Evolutionary conservation across 2,329 filamentous ascomycete species (phyloP), one percentile per base, ranked within the genome.

Genomic region (Scedosporium apiospermum): DNA sequence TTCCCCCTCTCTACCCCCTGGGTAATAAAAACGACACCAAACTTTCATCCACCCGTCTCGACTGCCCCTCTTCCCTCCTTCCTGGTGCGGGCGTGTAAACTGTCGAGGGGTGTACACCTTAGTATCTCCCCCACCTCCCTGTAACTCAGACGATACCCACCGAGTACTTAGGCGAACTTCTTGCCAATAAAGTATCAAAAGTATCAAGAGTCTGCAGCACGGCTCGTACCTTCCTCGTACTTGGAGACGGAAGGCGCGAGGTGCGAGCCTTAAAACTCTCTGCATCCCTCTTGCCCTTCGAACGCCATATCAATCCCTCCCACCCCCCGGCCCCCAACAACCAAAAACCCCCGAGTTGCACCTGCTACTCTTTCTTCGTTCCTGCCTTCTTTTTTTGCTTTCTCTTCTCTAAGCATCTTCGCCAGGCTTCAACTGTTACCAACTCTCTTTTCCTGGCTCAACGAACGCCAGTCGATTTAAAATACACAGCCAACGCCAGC

Each of bases 21-120:
- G 60, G 18, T 62, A 62, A 62, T 62, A 62, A 62, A 62, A 62
- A 53, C 49, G 60, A 62, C 34, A 59, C 57, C 57, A 42, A 59
- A 44, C 49, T 14, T 27, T 21, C 49, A 10, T 2, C 21, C 49
- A 21, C 49, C n/a, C 49, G 57, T 59, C 38, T 38, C 34, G 34
- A 59, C 57, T 59, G 57, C 57, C 57, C 57, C 57, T 59, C 57
- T 34, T 26, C 57, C 57, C 57, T 34, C 44, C 57, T 34, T 26
- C 18, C 4, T 14, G 18, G 14, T 23, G 57, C 21, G 18, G 26
- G 49, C 21, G 49, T 53, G 49, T n/a, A 21, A 27, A 53, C 10
- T 9, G 49, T 12, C n/a, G 7, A 21, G 4, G 1, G 2, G 23
- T 21, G 49, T 53, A 53, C 49, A 21, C 18, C 3, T 7, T 26